Evolutionary conservation across 2,329 filamentous ascomycete genomes (phyloP), one percentile per base, ranked within the genome.

Genomic region (Trichophyton mentagrophytes): DNA sequence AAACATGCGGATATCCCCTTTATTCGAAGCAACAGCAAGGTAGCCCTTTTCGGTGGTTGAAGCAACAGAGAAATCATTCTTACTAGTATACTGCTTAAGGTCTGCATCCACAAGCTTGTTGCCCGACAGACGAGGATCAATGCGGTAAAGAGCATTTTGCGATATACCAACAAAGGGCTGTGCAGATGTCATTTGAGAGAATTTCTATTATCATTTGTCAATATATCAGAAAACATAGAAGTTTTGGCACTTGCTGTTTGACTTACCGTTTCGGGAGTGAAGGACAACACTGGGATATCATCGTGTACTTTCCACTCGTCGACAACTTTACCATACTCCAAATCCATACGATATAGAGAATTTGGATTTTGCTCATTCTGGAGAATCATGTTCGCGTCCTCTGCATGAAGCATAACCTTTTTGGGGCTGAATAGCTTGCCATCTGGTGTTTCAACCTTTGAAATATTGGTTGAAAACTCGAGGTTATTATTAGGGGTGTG

Each of bases 261-360:
- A 53, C 79, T 72, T 74, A 83, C 81, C 62, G 87, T 96, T 73
- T 96, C 91, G 0, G 93, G 93, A 0, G 89, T 89, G 74, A 97
- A 97, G 8, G 86, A 93, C 60, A 89, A 85, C 63, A 97, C 89
- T 0, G 89, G 87, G 60, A 99, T 96, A 71, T 97, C 89, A 64
- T 99, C 92, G 70, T 99, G 92, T 13, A 99, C 83, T 68, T 96
- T 96, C 93, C 93, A 99, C 74, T 99, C 93, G 69, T 99, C 93
- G 1, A 97, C 90, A 40, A 99, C 89, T 77, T 96, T 97, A 66
- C 93, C 93, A 67, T 95, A 95, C 73, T 99, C 92, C 51, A 99
- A 80, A 75, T 99, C 93, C 93, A 99, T 97, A 53, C 89, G 89
- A 73, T 91, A 99, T 1, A 99, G 81, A 58, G 89, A 90, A 77